These are phyloP conservation scores for Exophiala sideris DNA, from an alignment of 2,329 filamentous ascomycete genomes.

Conservation along the genomic window DNA sequence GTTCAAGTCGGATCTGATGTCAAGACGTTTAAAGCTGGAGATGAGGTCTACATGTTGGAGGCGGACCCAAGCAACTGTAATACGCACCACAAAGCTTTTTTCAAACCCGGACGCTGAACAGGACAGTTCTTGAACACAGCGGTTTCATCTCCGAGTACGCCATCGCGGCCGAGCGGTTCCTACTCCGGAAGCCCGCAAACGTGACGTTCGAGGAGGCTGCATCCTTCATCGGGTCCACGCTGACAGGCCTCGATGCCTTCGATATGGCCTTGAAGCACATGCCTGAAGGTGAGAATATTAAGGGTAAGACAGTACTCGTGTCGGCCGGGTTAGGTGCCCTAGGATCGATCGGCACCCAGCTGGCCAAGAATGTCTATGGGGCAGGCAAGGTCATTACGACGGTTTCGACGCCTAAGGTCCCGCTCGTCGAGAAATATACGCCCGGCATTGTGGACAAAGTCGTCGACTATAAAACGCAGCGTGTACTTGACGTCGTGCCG, in stretches of 20 bases:
- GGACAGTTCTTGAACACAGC: background rate
- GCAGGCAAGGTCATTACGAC: constrained; percentile 50
- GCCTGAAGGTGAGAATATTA: constrained; percentile 43
- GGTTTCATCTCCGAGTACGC: constrained; percentile 40
- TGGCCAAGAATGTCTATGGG: constrained; percentile 51
- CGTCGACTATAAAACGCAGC: background rate
- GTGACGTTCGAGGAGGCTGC: constrained; percentile 44
- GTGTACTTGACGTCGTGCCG: background rate
- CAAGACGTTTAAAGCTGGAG: constrained; percentile 37
- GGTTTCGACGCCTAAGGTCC: constrained; percentile 52
- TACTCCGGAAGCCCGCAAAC: constrained; percentile 41
- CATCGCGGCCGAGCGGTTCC: constrained; percentile 32
- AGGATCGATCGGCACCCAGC: constrained; percentile 38
- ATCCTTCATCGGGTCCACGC: constrained; percentile 39
- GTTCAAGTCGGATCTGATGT: constrained; percentile 36
- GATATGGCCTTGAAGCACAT: constrained; percentile 24
- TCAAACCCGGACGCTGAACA: constrained; percentile 11
- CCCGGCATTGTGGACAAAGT: background rate
- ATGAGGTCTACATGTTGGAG: constrained; percentile 36
- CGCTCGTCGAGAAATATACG: constrained; percentile 9
- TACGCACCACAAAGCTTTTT: background rate
- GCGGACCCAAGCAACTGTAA: background rate
- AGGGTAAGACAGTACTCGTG: constrained; percentile 53
- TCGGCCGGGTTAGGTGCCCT: constrained; percentile 38
- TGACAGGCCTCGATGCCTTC: constrained; percentile 47